These are phyloP conservation scores for Collybia nuda DNA, from an alignment of 768 basidiomycete species.

Conservation along the genomic window DNA sequence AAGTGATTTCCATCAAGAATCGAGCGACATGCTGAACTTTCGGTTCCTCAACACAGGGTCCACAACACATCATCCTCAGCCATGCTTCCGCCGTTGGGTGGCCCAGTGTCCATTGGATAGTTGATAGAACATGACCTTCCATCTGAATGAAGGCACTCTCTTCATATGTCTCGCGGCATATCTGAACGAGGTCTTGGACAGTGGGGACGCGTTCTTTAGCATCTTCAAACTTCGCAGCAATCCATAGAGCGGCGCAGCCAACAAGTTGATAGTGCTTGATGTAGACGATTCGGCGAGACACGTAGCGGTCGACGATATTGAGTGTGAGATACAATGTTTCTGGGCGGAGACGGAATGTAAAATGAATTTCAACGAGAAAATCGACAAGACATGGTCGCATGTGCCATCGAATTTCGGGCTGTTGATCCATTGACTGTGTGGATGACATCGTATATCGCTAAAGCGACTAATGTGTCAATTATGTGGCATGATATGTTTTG, in stretches of 20 bases:
- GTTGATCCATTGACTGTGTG: constrained; percentile 97
- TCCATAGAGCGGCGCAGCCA: constrained; percentile 98
- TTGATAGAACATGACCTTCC: constrained; percentile 96
- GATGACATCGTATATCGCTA: constrained; percentile 83
- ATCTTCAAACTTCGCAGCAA: constrained; percentile 99
- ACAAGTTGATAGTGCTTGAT: constrained; percentile 99
- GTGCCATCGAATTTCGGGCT: constrained; percentile 98
- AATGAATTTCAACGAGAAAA: constrained; percentile 98
- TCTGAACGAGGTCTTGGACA: constrained; percentile 89
- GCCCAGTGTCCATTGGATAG: constrained; percentile 95
- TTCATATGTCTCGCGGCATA: constrained; percentile 96
- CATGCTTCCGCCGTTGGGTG: constrained; percentile 98
- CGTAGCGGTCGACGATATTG: constrained; percentile 99
- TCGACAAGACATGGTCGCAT: constrained; percentile 99
- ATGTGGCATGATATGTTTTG: constrained; percentile 7
- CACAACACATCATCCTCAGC: constrained; percentile 83
- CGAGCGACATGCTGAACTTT: constrained; percentile 95
- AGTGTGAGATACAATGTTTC: constrained; percentile 98
- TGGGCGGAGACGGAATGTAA: constrained; percentile 94
- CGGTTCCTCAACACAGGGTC: constrained; percentile 74
- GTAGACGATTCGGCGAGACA: constrained; percentile 97
- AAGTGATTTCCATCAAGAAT: constrained; percentile 98
- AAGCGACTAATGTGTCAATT: constrained; percentile 11
- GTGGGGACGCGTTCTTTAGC: constrained; percentile 98
- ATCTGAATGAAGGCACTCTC: constrained; percentile 98